phyloP scores from a whole-genome alignment of 768 basidiomycete genomes.

The Pleurotus tuoliensis region DNA sequence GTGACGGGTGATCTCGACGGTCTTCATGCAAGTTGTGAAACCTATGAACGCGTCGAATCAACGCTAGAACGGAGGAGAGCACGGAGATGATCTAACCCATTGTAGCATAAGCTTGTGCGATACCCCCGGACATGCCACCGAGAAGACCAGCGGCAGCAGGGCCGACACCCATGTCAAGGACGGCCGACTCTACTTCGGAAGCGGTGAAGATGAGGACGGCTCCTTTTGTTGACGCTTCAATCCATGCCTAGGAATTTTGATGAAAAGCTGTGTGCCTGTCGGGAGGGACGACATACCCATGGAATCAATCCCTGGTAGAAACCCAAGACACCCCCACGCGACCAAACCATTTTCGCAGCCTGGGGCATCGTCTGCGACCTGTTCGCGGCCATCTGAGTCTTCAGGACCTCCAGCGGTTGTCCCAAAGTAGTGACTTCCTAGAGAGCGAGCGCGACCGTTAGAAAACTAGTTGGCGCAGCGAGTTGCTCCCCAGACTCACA shows the following conservation, averaged over 20 bases:
- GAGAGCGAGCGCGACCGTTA: slow-evolving; percentile 18
- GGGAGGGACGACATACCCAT: slow-evolving; percentile 60
- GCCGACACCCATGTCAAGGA: slow-evolving; percentile 62
- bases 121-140: slow-evolving; percentile 96
- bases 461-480: slow-evolving; percentile 9
- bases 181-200: slow-evolving; percentile 83
- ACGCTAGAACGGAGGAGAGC: slow-evolving; percentile 12
- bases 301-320: slow-evolving; percentile 99
- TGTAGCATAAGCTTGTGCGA: slow-evolving; percentile 98
- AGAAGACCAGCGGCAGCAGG: slow-evolving; percentile 84
- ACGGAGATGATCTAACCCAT: slow-evolving; percentile 71
- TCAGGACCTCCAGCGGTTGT: slow-evolving; percentile 96
- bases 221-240: slow-evolving; percentile 98
- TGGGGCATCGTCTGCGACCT: slow-evolving; percentile 87
- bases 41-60: slow-evolving; percentile 41
- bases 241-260: slow-evolving; percentile 75
- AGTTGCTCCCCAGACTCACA: slow-evolving; percentile 33
- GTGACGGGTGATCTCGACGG: slow-evolving; percentile 93
- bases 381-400: slow-evolving; percentile 99
- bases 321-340: slow-evolving; percentile 82
- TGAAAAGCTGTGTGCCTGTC: neutral
- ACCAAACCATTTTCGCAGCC: slow-evolving; percentile 84
- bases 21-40: slow-evolving; percentile 99
- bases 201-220: slow-evolving; percentile 95
- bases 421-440: slow-evolving; percentile 97